Percentiles rank a stretch among this genome's conserved stretches.
These are phyloP conservation scores for Podospora conica DNA, from an alignment of 495 filamentous ascomycete genomes.

Conservation along the genomic window DNA sequence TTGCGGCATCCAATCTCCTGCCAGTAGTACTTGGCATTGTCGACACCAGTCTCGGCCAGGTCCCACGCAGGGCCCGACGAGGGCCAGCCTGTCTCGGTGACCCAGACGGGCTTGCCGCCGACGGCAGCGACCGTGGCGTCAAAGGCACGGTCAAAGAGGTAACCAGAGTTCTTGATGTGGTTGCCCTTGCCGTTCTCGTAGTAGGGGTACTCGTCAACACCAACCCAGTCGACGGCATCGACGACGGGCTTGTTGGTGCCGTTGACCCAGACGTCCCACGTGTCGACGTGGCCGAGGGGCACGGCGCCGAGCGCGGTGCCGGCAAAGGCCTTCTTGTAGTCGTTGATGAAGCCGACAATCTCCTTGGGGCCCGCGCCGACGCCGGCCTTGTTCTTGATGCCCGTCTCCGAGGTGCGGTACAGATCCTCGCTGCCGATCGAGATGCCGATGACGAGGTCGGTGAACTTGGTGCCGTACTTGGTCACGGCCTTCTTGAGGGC, in stretches of 20 bases:
- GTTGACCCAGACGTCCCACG: conserved; percentile 45
- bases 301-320: conserved; percentile 27
- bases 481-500: conserved; percentile 41
- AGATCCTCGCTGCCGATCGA: conserved; percentile 50
- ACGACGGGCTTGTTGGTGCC: conserved; percentile 42
- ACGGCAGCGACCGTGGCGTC: conserved; percentile 27
- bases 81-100: conserved; percentile 50
- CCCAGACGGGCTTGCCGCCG: conserved; percentile 43
- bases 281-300: conserved; percentile 48
- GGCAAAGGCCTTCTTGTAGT: conserved; percentile 37
- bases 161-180: conserved; percentile 35
- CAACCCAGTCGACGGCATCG: conserved; percentile 44
- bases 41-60: conserved; percentile 50
- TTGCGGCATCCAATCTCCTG: conserved; percentile 59
- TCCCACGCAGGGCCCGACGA: conserved; percentile 39
- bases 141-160: conserved; percentile 38
- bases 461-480: conserved; percentile 36
- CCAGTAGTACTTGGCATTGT: conserved; percentile 69
- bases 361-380: conserved; percentile 37
- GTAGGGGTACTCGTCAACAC: conserved; percentile 49
- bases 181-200: conserved; percentile 43
- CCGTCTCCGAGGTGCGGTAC: conserved; percentile 43
- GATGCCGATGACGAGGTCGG: conserved; percentile 46
- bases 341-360: conserved; percentile 43
- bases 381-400: conserved; percentile 36